Evolutionary conservation across 1,284 basidiomycete genomes (phyloP).

Genomic region (Cutaneotrichosporon sp.): DNA sequence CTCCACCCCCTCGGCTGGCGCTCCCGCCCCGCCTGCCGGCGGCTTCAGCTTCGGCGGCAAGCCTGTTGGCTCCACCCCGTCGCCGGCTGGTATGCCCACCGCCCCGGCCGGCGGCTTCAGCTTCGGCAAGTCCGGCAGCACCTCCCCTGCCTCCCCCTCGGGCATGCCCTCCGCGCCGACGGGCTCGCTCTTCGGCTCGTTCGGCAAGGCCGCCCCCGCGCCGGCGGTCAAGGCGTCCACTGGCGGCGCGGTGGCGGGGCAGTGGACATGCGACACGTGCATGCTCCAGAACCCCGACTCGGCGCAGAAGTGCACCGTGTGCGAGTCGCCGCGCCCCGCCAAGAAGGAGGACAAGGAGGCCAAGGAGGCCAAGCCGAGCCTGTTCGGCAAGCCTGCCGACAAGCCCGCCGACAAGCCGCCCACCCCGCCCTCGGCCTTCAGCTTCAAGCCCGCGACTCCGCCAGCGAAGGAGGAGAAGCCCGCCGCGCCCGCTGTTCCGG

Average conservation of each 20-base stretch:
- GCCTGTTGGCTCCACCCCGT: neutral
- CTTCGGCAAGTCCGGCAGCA: constrained; percentile 13
- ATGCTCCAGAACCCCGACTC: constrained; percentile 57
- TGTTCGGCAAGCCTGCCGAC: neutral
- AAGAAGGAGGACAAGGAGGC: neutral
- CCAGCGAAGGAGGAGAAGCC: neutral
- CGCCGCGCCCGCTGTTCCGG: neutral
- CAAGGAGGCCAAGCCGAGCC: neutral
- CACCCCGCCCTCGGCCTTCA: too few relatives aligned
- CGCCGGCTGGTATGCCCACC: neutral
- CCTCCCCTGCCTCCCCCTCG: neutral
- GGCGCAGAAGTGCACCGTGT: constrained; percentile 59
- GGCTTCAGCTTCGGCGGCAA: constrained; percentile 16
- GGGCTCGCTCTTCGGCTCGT: constrained; percentile 8
- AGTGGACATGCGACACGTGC: constrained; percentile 59
- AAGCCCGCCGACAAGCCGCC: too few relatives aligned
- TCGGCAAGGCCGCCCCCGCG: constrained; percentile 3
- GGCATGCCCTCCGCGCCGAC: neutral
- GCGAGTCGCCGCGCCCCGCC: constrained; percentile 55
- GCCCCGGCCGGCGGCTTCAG: constrained; percentile 9
- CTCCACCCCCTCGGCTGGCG: neutral
- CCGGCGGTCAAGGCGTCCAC: constrained; percentile 16
- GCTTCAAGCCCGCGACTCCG: constrained; percentile 4
- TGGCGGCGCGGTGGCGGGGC: neutral
- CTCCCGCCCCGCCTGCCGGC: constrained; percentile 7